Evolutionary conservation across 2,329 filamentous ascomycete genomes (phyloP).

Genomic region (Westerdykella sp.): DNA sequence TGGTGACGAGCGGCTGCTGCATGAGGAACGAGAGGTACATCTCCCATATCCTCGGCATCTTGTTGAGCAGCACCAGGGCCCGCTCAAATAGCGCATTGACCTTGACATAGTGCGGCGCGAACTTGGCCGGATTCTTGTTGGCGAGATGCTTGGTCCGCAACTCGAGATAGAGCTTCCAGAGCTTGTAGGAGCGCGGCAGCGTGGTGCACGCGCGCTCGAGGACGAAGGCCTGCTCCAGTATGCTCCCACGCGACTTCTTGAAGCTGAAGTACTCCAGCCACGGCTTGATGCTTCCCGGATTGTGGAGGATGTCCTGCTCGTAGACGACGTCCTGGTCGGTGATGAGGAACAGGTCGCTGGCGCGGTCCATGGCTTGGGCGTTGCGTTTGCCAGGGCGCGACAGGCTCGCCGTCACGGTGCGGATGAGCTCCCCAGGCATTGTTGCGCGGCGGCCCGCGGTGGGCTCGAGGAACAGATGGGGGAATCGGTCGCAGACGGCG

Average conservation of each 20-base stretch:
- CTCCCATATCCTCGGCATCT: constrained; percentile 98
- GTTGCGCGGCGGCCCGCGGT: constrained; percentile 31
- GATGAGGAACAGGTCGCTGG: constrained; percentile 45
- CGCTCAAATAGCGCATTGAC: constrained; percentile 93
- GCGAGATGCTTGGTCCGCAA: constrained; percentile 76
- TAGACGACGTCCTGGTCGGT: constrained; percentile 87
- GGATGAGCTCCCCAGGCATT: constrained; percentile 42
- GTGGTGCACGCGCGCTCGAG: constrained; percentile 88
- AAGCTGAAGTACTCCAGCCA: constrained; percentile 93
- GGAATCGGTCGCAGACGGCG: constrained; percentile 22
- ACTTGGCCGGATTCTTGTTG: constrained; percentile 75
- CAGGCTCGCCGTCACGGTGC: constrained; percentile 31
- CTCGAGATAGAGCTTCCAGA: constrained; percentile 95
- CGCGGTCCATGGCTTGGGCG: constrained; percentile 25
- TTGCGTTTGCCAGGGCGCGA: constrained; percentile 31
- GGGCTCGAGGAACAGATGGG: constrained; percentile 20
- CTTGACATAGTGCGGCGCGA: constrained; percentile 77
- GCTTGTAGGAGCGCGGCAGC: constrained; percentile 90
- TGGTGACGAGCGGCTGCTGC: constrained; percentile 84
- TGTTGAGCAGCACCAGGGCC: constrained; percentile 87
- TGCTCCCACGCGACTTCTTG: constrained; percentile 78
- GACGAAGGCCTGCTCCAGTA: constrained; percentile 77
- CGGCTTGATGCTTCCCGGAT: constrained; percentile 78
- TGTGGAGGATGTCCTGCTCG: constrained; percentile 89
- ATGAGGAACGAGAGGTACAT: constrained; percentile 91